Conservation (phyloP, 2,329 filamentous ascomycete species). For the Microcera coccophila region DNA sequence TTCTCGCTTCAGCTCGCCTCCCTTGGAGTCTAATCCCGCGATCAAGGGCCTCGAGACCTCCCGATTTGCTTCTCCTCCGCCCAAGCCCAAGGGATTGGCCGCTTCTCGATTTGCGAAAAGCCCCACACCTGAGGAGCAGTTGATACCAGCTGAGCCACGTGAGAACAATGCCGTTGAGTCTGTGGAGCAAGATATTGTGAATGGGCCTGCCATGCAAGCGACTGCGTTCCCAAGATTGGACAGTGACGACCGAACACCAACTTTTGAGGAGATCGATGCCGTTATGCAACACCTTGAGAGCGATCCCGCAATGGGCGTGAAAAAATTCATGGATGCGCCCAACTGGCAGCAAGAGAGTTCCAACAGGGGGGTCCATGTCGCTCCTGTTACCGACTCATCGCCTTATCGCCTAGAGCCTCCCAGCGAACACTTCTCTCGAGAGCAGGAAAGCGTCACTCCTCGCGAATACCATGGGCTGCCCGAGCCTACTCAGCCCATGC, state of each 20-base stretch:
- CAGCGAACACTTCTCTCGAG: constrained; percentile 56
- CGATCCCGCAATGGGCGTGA: constrained; percentile 70
- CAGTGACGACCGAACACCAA: constrained; percentile 37
- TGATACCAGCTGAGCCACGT: constrained; percentile 22
- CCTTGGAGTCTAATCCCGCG: constrained; percentile 30
- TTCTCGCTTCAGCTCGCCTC: constrained; percentile 20
- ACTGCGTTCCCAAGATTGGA: constrained; percentile 17
- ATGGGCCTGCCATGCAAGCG: constrained; percentile 4
- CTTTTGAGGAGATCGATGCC: constrained; percentile 84
- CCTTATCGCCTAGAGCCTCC: constrained; percentile 50
- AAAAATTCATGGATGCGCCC: constrained; percentile 52
- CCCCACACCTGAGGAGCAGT: constrained; percentile 30
- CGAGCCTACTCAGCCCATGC: constrained; percentile 45
- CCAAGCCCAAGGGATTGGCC: constrained; percentile 40
- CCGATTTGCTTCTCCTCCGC: constrained; percentile 45
- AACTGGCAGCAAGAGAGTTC: constrained; percentile 36
- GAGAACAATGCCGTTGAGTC: constrained; percentile 27
- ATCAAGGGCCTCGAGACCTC: constrained; percentile 41
- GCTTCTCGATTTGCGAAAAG: constrained; percentile 44
- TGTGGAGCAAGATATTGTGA: constrained; percentile 26
- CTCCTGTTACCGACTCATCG: constrained; percentile 40
- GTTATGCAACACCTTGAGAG: constrained; percentile 81
- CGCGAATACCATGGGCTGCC: constrained; percentile 48
- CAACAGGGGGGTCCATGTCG: constrained; percentile 19
- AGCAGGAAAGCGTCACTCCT: constrained; percentile 71